phyloP scores from a whole-genome alignment of 805 yeast species.

The Wickerhamiella slavikovae region DNA sequence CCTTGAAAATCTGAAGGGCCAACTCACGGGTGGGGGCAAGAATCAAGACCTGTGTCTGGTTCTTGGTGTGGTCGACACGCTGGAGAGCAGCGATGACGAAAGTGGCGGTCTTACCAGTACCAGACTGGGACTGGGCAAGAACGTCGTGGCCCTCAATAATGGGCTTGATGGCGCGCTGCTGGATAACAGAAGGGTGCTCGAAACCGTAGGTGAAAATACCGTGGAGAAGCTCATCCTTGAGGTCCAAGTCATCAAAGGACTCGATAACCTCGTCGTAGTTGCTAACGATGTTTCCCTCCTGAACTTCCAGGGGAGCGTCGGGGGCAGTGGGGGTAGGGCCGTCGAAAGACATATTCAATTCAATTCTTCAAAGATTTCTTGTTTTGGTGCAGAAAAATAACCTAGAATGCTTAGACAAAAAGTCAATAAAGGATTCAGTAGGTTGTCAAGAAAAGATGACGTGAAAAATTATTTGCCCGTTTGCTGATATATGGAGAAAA shows the following conservation, averaged over 20 bases:
- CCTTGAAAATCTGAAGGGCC: slow-evolving; percentile 90
- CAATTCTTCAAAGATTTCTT: too few species aligned
- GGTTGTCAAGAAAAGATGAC: too few species aligned
- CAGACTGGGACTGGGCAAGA: slow-evolving; percentile 77
- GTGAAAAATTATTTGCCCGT: too few species aligned
- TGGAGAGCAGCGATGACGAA: slow-evolving; percentile 47
- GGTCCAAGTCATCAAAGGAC: slow-evolving; percentile 54
- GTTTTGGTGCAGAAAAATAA: too few species aligned
- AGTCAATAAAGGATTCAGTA: too few species aligned
- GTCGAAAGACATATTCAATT: too few species aligned
- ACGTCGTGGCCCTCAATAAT: slow-evolving; percentile 88
- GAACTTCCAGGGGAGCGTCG: slow-evolving; percentile 63
- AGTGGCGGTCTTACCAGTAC: slow-evolving; percentile 84
- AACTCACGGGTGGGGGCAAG: slow-evolving; percentile 95
- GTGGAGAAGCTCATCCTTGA: slow-evolving; percentile 53
- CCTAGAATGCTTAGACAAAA: too few species aligned
- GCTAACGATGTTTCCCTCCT: slow-evolving; percentile 68
- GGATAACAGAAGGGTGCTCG: slow-evolving; percentile 93
- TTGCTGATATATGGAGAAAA: too few species aligned
- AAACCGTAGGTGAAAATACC: slow-evolving; percentile 61
- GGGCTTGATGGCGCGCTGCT: slow-evolving; percentile 90
- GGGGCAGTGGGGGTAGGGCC: too few species aligned
- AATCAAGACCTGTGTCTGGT: slow-evolving; percentile 78
- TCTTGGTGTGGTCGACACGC: slow-evolving; percentile 43
- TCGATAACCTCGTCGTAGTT: slow-evolving; percentile 84